phyloP scores from a whole-genome alignment of 371 early-diverging fungal genomes.

The Caulochytrium protostelioides region DNA sequence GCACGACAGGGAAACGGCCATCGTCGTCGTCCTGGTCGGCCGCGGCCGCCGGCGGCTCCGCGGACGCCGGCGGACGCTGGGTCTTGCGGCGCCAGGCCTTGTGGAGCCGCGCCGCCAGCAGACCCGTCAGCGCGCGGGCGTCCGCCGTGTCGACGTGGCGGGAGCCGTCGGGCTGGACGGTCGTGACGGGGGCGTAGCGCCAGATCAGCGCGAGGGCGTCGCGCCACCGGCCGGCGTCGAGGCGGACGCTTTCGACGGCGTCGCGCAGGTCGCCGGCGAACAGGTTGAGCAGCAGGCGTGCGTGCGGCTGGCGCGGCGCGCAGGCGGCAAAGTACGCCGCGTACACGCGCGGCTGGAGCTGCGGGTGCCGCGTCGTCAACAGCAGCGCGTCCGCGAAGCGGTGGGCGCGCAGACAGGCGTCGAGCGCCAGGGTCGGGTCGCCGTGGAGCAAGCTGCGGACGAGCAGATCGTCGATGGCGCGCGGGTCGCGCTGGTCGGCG shows the following conservation, averaged over 20 bases:
- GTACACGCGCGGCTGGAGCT: slow-evolving; percentile 56
- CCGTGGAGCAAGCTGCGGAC: slow-evolving; percentile 65
- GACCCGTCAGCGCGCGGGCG: slow-evolving; percentile 42
- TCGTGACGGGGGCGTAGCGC: slow-evolving; percentile 67
- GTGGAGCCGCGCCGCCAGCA: slow-evolving; percentile 47
- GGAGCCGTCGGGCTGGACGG: too few species aligned
- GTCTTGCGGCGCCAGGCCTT: slow-evolving; percentile 10
- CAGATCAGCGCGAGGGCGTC: slow-evolving; percentile 73
- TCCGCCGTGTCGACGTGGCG: too few species aligned
- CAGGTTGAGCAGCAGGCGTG: slow-evolving; percentile 60
- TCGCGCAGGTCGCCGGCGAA: slow-evolving; percentile 56
- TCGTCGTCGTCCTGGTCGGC: background rate
- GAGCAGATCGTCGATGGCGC: slow-evolving; percentile 53
- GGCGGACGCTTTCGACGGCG: slow-evolving; percentile 47
- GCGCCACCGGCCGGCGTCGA: slow-evolving; percentile 61
- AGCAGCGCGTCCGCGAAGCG: slow-evolving; percentile 77
- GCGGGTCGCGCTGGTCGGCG: too few species aligned
- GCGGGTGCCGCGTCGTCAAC: slow-evolving; percentile 67
- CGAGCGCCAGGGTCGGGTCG: slow-evolving; percentile 74
- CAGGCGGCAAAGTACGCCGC: slow-evolving; percentile 59
- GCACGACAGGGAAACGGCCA: slow-evolving; percentile 12
- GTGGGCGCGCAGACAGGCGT: slow-evolving; percentile 53
- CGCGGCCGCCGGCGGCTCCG: too few species aligned
- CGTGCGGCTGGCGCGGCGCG: slow-evolving; percentile 39
- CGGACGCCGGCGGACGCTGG: too few species aligned